phyloP scores from a whole-genome alignment of 352 stramenopile species.

The Phytopythium sindhum region DNA sequence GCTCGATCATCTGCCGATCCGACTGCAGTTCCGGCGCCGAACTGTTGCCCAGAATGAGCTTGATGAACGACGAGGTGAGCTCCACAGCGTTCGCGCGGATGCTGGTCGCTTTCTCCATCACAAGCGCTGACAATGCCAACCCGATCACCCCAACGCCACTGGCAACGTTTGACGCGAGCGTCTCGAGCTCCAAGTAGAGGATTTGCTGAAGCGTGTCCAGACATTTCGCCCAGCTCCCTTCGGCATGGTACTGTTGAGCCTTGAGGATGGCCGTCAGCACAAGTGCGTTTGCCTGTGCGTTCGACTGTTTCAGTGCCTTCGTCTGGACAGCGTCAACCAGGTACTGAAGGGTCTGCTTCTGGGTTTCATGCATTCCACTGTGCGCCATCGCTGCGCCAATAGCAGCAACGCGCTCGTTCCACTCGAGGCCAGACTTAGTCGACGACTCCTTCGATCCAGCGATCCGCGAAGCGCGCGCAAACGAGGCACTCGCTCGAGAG shows the following conservation, averaged over 20 bases:
- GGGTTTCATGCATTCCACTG: background rate
- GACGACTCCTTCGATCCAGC: background rate
- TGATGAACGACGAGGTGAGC: conserved; percentile 4
- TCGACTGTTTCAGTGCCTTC: conserved; percentile 10
- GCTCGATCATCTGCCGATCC: conserved; percentile 33
- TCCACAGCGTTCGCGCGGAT: conserved; percentile 2
- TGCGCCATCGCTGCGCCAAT: conserved; percentile 10
- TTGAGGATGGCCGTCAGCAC: conserved; percentile 24
- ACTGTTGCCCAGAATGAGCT: background rate
- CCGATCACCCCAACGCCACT: conserved; percentile 27
- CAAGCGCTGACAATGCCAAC: conserved; percentile 33
- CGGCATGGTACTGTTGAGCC: conserved; percentile 19
- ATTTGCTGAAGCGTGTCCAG: conserved; percentile 22
- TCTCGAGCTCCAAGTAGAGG: conserved; percentile 12
- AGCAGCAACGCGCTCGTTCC: conserved; percentile 35
- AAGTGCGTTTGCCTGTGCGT: background rate
- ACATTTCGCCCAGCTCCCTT: conserved; percentile 21
- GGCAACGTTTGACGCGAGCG: conserved; percentile 12
- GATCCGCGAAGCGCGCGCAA: conserved; percentile 15
- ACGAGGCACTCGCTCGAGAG: conserved; percentile 34
- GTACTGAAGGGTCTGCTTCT: conserved; percentile 8
- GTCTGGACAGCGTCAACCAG: conserved; percentile 1
- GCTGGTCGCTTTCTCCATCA: conserved; percentile 11
- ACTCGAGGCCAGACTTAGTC: conserved; percentile 19
- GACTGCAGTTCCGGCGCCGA: background rate